Conservation (phyloP, 73 alveolate genomes). For the Paramecium pentaurelia region DNA sequence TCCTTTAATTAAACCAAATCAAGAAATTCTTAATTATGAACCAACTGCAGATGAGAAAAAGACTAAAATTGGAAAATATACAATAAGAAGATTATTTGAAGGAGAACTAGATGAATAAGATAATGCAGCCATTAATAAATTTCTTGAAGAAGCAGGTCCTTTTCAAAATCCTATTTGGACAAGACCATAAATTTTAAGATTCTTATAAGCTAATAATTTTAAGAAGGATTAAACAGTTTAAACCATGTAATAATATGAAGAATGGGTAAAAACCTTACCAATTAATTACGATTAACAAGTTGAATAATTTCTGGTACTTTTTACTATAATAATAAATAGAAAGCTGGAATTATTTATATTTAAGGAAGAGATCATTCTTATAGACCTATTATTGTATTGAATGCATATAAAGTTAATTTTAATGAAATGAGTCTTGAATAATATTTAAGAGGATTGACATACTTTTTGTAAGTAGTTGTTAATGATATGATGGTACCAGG, state of each 20-base stretch:
- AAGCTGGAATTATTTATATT: slow-evolving; percentile 52
- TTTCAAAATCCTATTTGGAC: slow-evolving; percentile 13
- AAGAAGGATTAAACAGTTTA: not conserved
- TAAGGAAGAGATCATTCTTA: slow-evolving; percentile 56
- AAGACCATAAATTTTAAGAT: slow-evolving; percentile 8
- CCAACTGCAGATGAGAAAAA: slow-evolving; percentile 34
- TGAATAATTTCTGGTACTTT: slow-evolving; percentile 36
- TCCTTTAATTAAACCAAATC: not conserved
- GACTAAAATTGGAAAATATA: slow-evolving; percentile 8
- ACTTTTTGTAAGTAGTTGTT: slow-evolving; percentile 74
- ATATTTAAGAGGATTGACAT: slow-evolving; percentile 67
- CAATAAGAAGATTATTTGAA: not conserved
- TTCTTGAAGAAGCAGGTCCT: not conserved
- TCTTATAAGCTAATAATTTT: slow-evolving; percentile 19
- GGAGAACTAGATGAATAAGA: slow-evolving; percentile 13
- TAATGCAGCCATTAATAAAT: not conserved
- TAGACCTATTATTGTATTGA: slow-evolving; percentile 50
- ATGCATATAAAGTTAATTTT: slow-evolving; percentile 52
- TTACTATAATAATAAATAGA: not conserved
- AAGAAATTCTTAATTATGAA: not conserved
- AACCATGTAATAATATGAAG: slow-evolving; percentile 44
- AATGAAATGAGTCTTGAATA: slow-evolving; percentile 59
- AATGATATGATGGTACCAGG: slow-evolving; percentile 89
- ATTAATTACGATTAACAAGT: slow-evolving; percentile 31
- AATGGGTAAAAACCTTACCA: slow-evolving; percentile 35